Evolutionary conservation across 768 basidiomycete species (phyloP).

Genomic region (Auricularia sp.): DNA sequence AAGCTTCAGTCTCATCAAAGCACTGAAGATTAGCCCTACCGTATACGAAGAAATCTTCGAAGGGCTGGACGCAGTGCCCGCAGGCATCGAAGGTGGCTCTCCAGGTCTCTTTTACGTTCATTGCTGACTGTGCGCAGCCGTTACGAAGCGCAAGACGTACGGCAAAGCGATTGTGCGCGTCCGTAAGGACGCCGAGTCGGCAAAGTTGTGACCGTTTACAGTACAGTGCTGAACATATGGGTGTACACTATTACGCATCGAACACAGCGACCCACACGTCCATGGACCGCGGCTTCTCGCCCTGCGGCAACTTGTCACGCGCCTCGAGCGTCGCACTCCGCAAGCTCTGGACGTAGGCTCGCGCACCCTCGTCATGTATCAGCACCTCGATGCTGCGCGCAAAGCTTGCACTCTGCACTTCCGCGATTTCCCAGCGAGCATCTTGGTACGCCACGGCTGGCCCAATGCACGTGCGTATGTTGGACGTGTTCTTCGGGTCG

Average conservation of each 20-base stretch:
- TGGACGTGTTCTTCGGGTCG: slow-evolving; percentile 19
- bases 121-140: slow-evolving; percentile 25
- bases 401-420: slow-evolving; percentile 16
- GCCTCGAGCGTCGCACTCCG: slow-evolving; percentile 18
- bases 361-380: slow-evolving; percentile 24
- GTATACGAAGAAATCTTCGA: slow-evolving; percentile 60
- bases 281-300: slow-evolving; percentile 17
- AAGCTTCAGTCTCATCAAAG: slow-evolving; percentile 48
- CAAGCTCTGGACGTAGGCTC: slow-evolving; percentile 21
- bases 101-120: background rate
- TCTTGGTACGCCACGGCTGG: slow-evolving; percentile 22
- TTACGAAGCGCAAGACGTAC: slow-evolving; percentile 84
- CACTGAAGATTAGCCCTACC: slow-evolving; percentile 56
- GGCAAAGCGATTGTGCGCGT: slow-evolving; percentile 49
- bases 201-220: no score
- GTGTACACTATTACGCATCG: background rate
- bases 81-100: background rate
- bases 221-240: no score
- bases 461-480: slow-evolving; percentile 28
- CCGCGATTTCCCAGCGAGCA: slow-evolving; percentile 26
- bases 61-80: slow-evolving; percentile 34
- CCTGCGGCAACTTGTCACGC: slow-evolving; percentile 4
- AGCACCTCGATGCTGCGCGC: slow-evolving; percentile 14
- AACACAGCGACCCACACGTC: slow-evolving; percentile 24
- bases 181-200: no score